These are phyloP conservation scores for Tilletia walkeri DNA, from an alignment of 1,284 basidiomycete species.

Conservation along the genomic window DNA sequence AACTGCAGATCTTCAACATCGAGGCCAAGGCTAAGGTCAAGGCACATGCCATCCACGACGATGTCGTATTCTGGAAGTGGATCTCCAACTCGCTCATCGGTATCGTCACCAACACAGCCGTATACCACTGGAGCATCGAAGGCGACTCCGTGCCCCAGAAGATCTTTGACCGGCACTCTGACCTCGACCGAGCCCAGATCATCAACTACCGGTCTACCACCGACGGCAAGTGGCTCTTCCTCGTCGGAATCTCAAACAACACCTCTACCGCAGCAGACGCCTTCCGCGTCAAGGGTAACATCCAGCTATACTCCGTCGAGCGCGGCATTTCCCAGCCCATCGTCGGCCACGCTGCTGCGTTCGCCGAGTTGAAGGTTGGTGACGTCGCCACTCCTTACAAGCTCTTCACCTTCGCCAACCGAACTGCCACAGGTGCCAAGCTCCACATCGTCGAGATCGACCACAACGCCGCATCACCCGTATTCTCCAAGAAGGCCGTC, in stretches of 20 bases:
- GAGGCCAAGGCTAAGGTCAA: slow-evolving; percentile 95
- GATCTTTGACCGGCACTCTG: slow-evolving; percentile 93
- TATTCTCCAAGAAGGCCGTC: slow-evolving; percentile 95
- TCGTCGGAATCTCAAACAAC: slow-evolving; percentile 94
- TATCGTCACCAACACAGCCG: slow-evolving; percentile 89
- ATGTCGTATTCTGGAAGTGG: slow-evolving; percentile 99
- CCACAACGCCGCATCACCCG: slow-evolving; percentile 89
- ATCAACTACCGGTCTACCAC: slow-evolving; percentile 93
- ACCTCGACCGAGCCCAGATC: slow-evolving; percentile 91
- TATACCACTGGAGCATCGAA: slow-evolving; percentile 87
- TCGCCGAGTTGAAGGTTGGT: slow-evolving; percentile 75
- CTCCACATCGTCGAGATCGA: slow-evolving; percentile 99
- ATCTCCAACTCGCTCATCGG: slow-evolving; percentile 85
- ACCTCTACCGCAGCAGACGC: slow-evolving; percentile 68
- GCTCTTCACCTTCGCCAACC: slow-evolving; percentile 91
- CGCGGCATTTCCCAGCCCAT: slow-evolving; percentile 97
- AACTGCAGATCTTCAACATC: slow-evolving; percentile 97
- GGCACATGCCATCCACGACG: slow-evolving; percentile 89
- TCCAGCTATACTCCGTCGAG: slow-evolving; percentile 89
- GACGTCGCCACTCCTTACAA: slow-evolving; percentile 61
- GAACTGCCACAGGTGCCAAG: slow-evolving; percentile 96
- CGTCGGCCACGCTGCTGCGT: slow-evolving; percentile 96
- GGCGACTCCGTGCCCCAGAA: slow-evolving; percentile 75
- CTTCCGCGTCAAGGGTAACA: slow-evolving; percentile 62
- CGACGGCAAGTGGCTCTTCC: slow-evolving; percentile 96